A percentile compares a stretch with the other conserved stretches of the same genome.
phyloP scores from a whole-genome alignment of 2,329 filamentous ascomycete species.

The Calonectria ilicicola region DNA sequence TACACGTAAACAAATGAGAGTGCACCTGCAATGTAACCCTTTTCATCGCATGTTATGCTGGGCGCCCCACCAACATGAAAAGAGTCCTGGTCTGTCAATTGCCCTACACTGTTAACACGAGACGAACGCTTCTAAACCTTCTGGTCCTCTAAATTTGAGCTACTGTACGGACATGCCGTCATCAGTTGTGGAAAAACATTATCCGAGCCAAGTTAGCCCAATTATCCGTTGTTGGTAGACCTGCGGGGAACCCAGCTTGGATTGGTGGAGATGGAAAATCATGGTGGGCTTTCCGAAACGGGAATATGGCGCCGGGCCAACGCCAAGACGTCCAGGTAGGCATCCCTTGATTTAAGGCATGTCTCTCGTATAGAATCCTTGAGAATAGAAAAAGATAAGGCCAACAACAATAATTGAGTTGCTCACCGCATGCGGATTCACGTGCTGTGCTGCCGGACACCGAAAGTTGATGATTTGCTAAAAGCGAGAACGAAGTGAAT shows the following conservation, averaged over 20 bases:
- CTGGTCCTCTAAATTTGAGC: not conserved
- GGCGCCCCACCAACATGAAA: not conserved
- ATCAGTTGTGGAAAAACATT: slow-evolving; percentile 25
- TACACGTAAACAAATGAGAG: not conserved
- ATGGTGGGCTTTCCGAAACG: not conserved
- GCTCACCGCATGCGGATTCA: not conserved
- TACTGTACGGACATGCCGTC: not conserved
- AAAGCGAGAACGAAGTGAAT: not conserved
- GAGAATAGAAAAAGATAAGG: not conserved
- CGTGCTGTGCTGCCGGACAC: not conserved
- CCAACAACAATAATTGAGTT: not conserved
- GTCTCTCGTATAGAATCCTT: not conserved
- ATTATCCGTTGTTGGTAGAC: not conserved
- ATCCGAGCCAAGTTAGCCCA: not conserved
- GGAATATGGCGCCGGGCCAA: not conserved
- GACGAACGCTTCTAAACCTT: not conserved
- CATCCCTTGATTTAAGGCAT: not conserved
- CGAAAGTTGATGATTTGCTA: not conserved
- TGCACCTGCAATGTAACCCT: slow-evolving; percentile 1
- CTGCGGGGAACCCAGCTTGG: not conserved
- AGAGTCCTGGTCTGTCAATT: not conserved
- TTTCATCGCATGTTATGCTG: not conserved
- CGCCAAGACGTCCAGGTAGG: not conserved
- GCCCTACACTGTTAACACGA: not conserved
- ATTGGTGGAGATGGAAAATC: not conserved